Base-by-base conservation (phyloP, 805 yeast species). In the Alloascoidea hylecoeti region DNA sequence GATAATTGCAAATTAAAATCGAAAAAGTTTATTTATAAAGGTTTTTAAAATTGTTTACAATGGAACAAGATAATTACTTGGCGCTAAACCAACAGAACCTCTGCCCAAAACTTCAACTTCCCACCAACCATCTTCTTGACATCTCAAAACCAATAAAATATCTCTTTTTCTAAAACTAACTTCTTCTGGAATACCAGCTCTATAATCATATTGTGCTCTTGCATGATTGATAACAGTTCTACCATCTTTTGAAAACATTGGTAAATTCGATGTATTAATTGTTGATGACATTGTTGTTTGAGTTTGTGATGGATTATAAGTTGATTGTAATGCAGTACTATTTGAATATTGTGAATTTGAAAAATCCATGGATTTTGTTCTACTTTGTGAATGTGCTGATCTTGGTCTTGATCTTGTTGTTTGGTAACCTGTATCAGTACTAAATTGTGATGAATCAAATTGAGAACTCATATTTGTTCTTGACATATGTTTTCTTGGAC, bases 101-200 rank as follows among this genome's bases (percentile, higher is more conserved):
- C 46, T 33, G 27, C 62, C 61, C 23, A 65, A 41, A 15, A 72
- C 71, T 46, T 76, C 84, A 19, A 73, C 75, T 46, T 71, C 75
- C 84, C 84, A 77, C 84, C 84, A 76, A 1, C 81, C 81, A 46
- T 76, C 84, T 16, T 75, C 76, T 50, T 75, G 81, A 63, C 61
- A 69, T 35, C 63, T 64, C 14, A 74, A 47, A 2, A 76, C 69
- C 40, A 72, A 55, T 36, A 76, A 50, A 2, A 66, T 48, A 44
- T 77, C 83, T 41, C 70, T 73, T 48, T 72, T 72, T 34, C 68
- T 62, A 58, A 76, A 77, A 4, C 70, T 55, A 5, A 75, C 61
- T 43, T 76, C 84, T 38, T 71, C 77, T 13, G 75, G 73, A 17
- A 75, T 70, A 2, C 66, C 68, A 0, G 81, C 79, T 2, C 64